phyloP scores from a whole-genome alignment of 768 basidiomycete genomes.

The Asterophora lycoperdoides region DNA sequence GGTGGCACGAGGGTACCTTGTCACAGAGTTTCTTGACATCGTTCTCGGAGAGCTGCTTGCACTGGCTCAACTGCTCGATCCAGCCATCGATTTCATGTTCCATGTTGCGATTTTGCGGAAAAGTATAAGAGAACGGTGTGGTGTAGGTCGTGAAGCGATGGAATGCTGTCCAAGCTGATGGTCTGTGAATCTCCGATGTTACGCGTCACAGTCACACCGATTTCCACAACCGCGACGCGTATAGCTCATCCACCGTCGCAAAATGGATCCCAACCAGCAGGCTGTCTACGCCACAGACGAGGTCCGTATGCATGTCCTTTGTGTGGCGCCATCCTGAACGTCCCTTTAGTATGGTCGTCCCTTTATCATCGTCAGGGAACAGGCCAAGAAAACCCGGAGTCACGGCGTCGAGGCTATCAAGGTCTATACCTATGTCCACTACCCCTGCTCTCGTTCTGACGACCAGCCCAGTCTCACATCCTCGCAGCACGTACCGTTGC shows the following conservation, averaged over 20 bases:
- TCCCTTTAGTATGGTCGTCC: slow-evolving; percentile 78
- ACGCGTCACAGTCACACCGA: slow-evolving; percentile 30
- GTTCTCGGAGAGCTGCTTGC: slow-evolving; percentile 92
- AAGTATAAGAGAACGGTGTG: slow-evolving; percentile 22
- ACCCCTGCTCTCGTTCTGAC: slow-evolving; percentile 9
- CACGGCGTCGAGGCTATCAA: slow-evolving; percentile 97
- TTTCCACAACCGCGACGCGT: slow-evolving; percentile 32
- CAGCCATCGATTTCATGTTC: slow-evolving; percentile 89
- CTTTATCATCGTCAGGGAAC: slow-evolving; percentile 96
- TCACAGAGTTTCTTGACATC: slow-evolving; percentile 99
- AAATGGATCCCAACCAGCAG: slow-evolving; percentile 45
- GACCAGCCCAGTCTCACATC: slow-evolving; percentile 71
- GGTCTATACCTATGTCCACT: slow-evolving; percentile 36
- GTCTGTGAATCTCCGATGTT: slow-evolving; percentile 29
- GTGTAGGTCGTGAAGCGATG: slow-evolving; percentile 29
- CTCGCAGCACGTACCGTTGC: slow-evolving; percentile 91
- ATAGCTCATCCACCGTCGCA: slow-evolving; percentile 11
- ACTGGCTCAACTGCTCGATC: slow-evolving; percentile 95
- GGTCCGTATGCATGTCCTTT: slow-evolving; percentile 33
- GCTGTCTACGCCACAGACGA: slow-evolving; percentile 87
- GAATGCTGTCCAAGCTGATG: slow-evolving; percentile 30
- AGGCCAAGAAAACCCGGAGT: slow-evolving; percentile 84
- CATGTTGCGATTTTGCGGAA: slow-evolving; percentile 35
- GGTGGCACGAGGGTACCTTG: slow-evolving; percentile 58
- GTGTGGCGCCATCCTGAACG: slow-evolving; percentile 12